Evolutionary conservation across 768 basidiomycete species (phyloP).

Genomic region (Piloderma croceum): DNA sequence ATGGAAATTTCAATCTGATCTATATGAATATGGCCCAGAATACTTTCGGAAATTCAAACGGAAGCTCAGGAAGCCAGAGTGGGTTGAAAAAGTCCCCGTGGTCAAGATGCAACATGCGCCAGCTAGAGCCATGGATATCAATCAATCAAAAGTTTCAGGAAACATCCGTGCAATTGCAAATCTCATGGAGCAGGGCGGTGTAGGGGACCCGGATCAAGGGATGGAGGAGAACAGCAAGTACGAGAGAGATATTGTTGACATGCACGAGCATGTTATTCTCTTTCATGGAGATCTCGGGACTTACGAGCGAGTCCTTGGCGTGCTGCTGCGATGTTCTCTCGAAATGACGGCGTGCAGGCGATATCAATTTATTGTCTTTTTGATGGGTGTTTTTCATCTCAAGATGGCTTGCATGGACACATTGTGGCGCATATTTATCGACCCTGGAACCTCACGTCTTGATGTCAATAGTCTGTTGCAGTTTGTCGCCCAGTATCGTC

Average conservation of each 20-base stretch:
- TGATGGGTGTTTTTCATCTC: conserved; percentile 31
- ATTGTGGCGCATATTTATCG: conserved; percentile 12
- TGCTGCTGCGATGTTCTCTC: conserved; percentile 16
- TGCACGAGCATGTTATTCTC: conserved; percentile 15
- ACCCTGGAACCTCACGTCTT: conserved; percentile 8
- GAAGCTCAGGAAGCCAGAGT: conserved; percentile 16
- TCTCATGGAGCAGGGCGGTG: conserved; percentile 4
- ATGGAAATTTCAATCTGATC: conserved; percentile 14
- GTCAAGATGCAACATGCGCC: conserved; percentile 17
- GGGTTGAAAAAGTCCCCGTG: conserved; percentile 22
- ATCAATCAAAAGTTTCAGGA: conserved; percentile 15
- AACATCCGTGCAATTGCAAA: conserved; percentile 17
- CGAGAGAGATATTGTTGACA: conserved; percentile 1
- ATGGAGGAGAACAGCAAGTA: too few species aligned
- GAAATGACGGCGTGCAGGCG: conserved; percentile 26
- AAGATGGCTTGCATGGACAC: conserved; percentile 29
- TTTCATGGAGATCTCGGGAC: conserved; percentile 27
- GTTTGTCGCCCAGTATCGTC: conserved; percentile 19
- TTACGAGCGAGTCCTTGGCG: conserved; percentile 18
- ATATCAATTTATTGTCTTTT: conserved; percentile 28
- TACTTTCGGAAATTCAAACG: conserved; percentile 18
- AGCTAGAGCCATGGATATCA: conserved; percentile 17
- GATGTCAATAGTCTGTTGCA: conserved; percentile 18
- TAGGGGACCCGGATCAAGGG: not conserved
- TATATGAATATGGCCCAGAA: conserved; percentile 11